phyloP scores from a whole-genome alignment of 2,329 filamentous ascomycete species.

The Uncinocarpus reesii region DNA sequence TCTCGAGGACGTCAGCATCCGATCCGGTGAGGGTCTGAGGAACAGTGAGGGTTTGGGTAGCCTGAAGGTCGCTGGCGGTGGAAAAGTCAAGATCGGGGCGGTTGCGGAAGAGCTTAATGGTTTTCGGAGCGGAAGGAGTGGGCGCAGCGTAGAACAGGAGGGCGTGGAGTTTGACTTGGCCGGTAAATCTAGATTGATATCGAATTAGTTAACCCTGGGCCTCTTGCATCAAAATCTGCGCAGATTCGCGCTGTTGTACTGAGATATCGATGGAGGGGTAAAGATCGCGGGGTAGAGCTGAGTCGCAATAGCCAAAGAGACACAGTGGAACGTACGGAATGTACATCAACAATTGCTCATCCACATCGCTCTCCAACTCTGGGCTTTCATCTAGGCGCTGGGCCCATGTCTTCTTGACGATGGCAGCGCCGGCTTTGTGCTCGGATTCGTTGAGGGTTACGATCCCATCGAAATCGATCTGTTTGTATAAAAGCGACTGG shows the following conservation, averaged over 20 bases:
- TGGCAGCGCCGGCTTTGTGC: constrained; percentile 56
- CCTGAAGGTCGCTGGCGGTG: constrained; percentile 56
- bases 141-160: constrained; percentile 74
- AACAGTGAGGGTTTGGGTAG: constrained; percentile 68
- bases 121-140: constrained; percentile 61
- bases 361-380: constrained; percentile 73
- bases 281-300: constrained; percentile 6
- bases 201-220: neutral
- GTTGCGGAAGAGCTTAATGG: constrained; percentile 81
- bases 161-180: constrained; percentile 83
- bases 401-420: constrained; percentile 85
- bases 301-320: neutral
- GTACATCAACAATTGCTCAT: constrained; percentile 88
- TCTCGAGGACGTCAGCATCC: constrained; percentile 62
- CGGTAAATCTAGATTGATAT: constrained; percentile 62
- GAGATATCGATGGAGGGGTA: neutral
- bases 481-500: constrained; percentile 80
- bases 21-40: constrained; percentile 52
- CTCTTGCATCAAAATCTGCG: neutral
- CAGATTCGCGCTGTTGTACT: neutral
- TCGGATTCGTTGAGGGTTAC: constrained; percentile 72
- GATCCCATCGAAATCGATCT: constrained; percentile 81
- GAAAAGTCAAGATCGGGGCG: constrained; percentile 76
- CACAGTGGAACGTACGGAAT: constrained; percentile 56
- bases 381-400: constrained; percentile 62